Percentiles rank a stretch among this genome's conserved stretches.
Evolutionary conservation across 2,329 filamentous ascomycete genomes (phyloP).

Genomic region (Graphium sp.): DNA sequence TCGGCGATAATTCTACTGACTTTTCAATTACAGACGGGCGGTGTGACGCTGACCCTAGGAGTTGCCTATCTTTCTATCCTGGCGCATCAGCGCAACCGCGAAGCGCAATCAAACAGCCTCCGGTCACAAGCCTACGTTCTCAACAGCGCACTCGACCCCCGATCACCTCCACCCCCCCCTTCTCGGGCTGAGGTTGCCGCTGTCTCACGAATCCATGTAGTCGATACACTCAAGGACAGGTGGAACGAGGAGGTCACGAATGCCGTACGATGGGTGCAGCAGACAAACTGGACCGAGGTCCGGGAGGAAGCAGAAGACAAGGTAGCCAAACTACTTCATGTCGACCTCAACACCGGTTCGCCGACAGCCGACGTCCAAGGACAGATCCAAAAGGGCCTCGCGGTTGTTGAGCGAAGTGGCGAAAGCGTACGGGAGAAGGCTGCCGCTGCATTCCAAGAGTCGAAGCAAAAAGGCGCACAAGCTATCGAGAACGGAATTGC

Average conservation of each 20-base stretch:
- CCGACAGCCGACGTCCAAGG: too few species aligned
- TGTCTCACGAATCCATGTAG: slow-evolving; percentile 33
- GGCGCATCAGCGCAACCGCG: slow-evolving; percentile 52
- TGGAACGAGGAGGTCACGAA: slow-evolving; percentile 63
- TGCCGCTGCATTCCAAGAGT: slow-evolving; percentile 1
- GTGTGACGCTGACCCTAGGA: slow-evolving; percentile 58
- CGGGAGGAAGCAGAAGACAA: slow-evolving; percentile 39
- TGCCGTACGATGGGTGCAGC: slow-evolving; percentile 49
- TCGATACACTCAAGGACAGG: slow-evolving; percentile 55
- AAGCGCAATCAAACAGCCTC: slow-evolving; percentile 36
- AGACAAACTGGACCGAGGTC: slow-evolving; percentile 46
- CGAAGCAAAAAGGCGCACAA: slow-evolving; percentile 13
- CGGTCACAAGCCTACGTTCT: slow-evolving; percentile 39
- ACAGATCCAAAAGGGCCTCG: too few species aligned
- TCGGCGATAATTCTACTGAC: background rate
- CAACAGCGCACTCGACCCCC: slow-evolving; percentile 31
- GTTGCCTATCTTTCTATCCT: slow-evolving; percentile 56
- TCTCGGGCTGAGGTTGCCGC: slow-evolving; percentile 32
- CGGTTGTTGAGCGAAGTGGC: slow-evolving; percentile 2
- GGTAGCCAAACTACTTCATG: slow-evolving; percentile 26
- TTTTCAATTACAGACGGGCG: slow-evolving; percentile 41
- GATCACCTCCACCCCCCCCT: slow-evolving; percentile 25
- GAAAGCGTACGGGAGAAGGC: background rate
- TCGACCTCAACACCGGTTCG: too few species aligned
- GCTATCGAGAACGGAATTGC: slow-evolving; percentile 22